Percentiles rank a stretch among this genome's conserved stretches.
Evolutionary conservation across 2,329 filamentous ascomycete genomes (phyloP).

Genomic region (Ceratocystis albifundus): DNA sequence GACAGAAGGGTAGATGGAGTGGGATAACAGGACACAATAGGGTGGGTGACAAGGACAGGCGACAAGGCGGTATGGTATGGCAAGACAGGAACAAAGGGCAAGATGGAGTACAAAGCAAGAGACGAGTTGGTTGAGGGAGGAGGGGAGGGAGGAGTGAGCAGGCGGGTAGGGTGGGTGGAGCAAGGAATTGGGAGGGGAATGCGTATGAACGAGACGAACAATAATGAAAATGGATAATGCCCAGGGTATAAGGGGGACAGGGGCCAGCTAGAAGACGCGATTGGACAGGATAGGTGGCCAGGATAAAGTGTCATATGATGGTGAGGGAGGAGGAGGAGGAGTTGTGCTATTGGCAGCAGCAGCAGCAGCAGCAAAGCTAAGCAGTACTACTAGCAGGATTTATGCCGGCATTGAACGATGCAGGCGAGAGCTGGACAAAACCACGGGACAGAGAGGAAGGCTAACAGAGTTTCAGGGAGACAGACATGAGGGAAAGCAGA

Average conservation of each 20-base stretch:
- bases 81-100: neutral
- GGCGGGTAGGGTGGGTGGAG: neutral
- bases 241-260: neutral
- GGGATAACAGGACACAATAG: neutral
- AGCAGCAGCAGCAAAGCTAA: neutral
- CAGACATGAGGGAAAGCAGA: neutral
- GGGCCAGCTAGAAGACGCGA: neutral
- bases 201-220: neutral
- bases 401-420: neutral
- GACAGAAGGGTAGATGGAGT: neutral
- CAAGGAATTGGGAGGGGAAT: neutral
- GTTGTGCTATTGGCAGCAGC: neutral
- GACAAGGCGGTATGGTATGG: neutral
- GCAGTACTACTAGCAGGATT: neutral
- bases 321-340: too few relatives aligned
- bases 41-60: neutral
- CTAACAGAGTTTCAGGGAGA: too few relatives aligned
- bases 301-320: slow-evolving; percentile 8
- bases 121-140: neutral
- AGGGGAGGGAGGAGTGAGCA: neutral
- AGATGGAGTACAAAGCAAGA: neutral
- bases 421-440: neutral
- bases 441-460: neutral
- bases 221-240: slow-evolving; percentile 4
- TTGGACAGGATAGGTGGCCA: neutral